A percentile compares a stretch with the other conserved stretches of the same genome.
phyloP scores from a whole-genome alignment of 2,329 filamentous ascomycete species.

The Fusarium anthophilum region DNA sequence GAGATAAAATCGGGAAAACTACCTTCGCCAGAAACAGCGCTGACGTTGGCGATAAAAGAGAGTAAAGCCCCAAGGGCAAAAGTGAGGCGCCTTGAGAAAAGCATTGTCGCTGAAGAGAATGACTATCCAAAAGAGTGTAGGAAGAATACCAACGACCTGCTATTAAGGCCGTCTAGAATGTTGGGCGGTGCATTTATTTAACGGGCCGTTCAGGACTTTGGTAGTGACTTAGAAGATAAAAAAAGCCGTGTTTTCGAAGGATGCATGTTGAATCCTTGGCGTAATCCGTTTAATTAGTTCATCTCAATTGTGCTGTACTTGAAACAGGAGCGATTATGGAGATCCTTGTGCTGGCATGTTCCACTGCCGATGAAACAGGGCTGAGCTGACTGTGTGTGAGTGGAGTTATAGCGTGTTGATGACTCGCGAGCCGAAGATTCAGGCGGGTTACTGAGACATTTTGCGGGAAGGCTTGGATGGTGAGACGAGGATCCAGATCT shows the following conservation, averaged over 20 bases:
- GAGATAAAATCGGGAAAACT: neutral
- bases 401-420: neutral
- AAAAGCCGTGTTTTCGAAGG: neutral
- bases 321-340: neutral
- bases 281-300: conserved; percentile 6
- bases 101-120: neutral
- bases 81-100: conserved; percentile 7
- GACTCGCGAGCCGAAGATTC: neutral
- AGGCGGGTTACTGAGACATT: neutral
- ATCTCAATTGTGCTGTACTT: neutral
- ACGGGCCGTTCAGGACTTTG: neutral
- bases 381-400: neutral
- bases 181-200: conserved; percentile 23
- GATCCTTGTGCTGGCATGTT: neutral
- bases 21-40: neutral
- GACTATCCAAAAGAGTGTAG: neutral
- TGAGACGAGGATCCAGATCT: neutral
- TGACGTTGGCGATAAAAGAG: neutral
- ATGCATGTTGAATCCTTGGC: neutral
- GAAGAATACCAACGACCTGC: neutral
- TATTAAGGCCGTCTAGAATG: neutral
- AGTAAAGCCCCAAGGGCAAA: conserved; percentile 10
- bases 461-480: neutral
- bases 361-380: conserved; percentile 2
- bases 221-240: neutral